A percentile compares a stretch with the other conserved stretches of the same genome.
These are phyloP conservation scores for Pestalotiopsis sp. DNA, from an alignment of 2,329 filamentous ascomycete genomes.

Conservation along the genomic window DNA sequence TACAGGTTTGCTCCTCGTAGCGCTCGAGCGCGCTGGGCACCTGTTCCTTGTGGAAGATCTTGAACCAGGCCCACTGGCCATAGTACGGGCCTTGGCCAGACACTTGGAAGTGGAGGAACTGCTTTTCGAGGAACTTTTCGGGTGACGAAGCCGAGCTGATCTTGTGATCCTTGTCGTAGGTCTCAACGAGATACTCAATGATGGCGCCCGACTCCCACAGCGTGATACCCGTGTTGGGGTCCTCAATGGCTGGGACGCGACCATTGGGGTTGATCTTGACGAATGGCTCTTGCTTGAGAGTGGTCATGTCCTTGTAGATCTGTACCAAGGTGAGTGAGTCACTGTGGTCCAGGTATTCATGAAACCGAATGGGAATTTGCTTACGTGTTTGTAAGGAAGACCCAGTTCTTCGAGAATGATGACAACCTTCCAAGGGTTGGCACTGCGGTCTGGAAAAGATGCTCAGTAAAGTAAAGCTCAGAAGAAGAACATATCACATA, in stretches of 20 bases:
- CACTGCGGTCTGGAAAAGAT: slow-evolving; percentile 13
- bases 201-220: slow-evolving; percentile 54
- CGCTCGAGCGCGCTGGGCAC: slow-evolving; percentile 25
- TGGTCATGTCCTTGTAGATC: slow-evolving; percentile 13
- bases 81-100: slow-evolving; percentile 46
- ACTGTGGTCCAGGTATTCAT: not conserved
- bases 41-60: slow-evolving; percentile 33
- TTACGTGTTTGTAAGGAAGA: slow-evolving; percentile 28
- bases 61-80: slow-evolving; percentile 38
- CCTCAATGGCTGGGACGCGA: slow-evolving; percentile 33
- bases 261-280: slow-evolving; percentile 36
- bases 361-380: not conserved
- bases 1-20: slow-evolving; percentile 26
- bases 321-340: not conserved
- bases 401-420: slow-evolving; percentile 33
- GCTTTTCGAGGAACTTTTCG: slow-evolving; percentile 37
- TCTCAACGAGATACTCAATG: slow-evolving; percentile 47
- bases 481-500: not conserved
- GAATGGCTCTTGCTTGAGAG: slow-evolving; percentile 31
- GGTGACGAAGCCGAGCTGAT: slow-evolving; percentile 38
- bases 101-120: slow-evolving; percentile 48
- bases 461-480: not conserved
- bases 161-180: slow-evolving; percentile 44
- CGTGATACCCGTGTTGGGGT: slow-evolving; percentile 46
- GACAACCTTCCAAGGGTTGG: slow-evolving; percentile 34